Percentiles rank a stretch among this genome's conserved stretches.
phyloP scores from a whole-genome alignment of 2,329 filamentous ascomycete genomes.

The Pseudogymnoascus pannorum region DNA sequence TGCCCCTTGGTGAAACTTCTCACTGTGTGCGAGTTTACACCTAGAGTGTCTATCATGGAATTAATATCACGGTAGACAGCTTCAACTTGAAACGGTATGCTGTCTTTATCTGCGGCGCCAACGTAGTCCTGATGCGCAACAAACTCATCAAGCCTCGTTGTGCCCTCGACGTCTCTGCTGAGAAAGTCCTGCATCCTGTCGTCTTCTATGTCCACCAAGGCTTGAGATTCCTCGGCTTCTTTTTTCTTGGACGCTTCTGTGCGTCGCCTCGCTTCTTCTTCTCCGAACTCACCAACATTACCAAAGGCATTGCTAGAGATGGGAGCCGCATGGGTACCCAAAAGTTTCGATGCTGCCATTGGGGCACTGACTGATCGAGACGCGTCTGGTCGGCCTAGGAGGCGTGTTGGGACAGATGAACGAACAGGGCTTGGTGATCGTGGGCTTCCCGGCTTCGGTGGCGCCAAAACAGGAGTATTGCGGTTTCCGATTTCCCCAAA shows the following conservation, averaged over 20 bases:
- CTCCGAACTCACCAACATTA: constrained; percentile 18
- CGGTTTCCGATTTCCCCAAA: constrained; percentile 49
- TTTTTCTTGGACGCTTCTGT: constrained; percentile 41
- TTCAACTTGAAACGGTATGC: constrained; percentile 55
- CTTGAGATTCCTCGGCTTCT: constrained; percentile 49
- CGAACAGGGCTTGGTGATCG: constrained; percentile 68
- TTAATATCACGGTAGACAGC: constrained; percentile 74
- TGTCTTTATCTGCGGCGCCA: constrained; percentile 39
- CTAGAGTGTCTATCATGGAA: constrained; percentile 89
- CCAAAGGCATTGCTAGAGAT: constrained; percentile 16
- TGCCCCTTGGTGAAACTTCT: constrained; percentile 60
- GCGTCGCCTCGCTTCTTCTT: constrained; percentile 24
- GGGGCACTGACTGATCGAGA: constrained; percentile 54
- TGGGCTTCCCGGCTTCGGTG: constrained; percentile 48
- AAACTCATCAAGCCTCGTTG: constrained; percentile 58
- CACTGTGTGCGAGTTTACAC: constrained; percentile 66
- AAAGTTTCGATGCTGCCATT: constrained; percentile 48
- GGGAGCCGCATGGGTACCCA: constrained; percentile 42
- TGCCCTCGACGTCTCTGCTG: constrained; percentile 52
- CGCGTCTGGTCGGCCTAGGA: constrained; percentile 40
- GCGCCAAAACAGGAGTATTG: constrained; percentile 47
- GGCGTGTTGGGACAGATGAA: constrained; percentile 44
- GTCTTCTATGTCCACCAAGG: constrained; percentile 61
- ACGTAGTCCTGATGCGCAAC: constrained; percentile 52
- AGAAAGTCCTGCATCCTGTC: constrained; percentile 59